Percentiles rank a stretch among this genome's conserved stretches.
These are phyloP conservation scores for Nakaseomyces uthaithaninus DNA, from an alignment of 1,139 yeast species.

Conservation along the genomic window DNA sequence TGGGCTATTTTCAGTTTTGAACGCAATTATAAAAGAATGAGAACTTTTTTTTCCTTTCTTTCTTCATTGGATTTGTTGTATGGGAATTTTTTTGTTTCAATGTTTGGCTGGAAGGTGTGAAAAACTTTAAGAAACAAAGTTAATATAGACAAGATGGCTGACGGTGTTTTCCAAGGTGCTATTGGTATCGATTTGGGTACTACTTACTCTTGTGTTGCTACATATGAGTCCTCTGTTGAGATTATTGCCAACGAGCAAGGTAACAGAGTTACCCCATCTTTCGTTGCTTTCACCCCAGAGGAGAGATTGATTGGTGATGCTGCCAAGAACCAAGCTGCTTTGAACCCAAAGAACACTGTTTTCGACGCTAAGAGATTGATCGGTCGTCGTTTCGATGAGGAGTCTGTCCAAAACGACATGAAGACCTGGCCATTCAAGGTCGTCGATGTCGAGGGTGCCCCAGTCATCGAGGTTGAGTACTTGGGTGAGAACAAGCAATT, in stretches of 20 bases:
- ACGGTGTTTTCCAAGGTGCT: conserved; percentile 99
- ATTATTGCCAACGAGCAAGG: conserved; percentile 94
- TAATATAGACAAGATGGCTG: conserved; percentile 55
- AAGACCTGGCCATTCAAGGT: conserved; percentile 77
- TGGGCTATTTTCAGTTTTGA: too few relatives aligned
- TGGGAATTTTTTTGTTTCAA: too few relatives aligned
- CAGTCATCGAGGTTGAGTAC: conserved; percentile 67
- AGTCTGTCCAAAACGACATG: conserved; percentile 71
- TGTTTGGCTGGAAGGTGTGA: too few relatives aligned
- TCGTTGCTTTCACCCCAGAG: conserved; percentile 77
- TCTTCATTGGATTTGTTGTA: too few relatives aligned
- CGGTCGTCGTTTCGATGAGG: conserved; percentile 72
- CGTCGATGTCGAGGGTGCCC: conserved; percentile 64
- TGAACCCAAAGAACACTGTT: conserved; percentile 72
- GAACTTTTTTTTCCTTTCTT: too few relatives aligned
- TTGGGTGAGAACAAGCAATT: conserved; percentile 64
- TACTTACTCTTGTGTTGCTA: conserved; percentile 92
- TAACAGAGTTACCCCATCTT: conserved; percentile 89
- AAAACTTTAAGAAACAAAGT: conserved; percentile 11
- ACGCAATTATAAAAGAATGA: too few relatives aligned
- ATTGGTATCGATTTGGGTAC: conserved; percentile 96
- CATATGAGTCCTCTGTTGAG: conserved; percentile 83
- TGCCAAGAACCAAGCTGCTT: conserved; percentile 87
- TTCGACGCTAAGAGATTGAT: conserved; percentile 85
- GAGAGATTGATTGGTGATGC: conserved; percentile 93